Conservation (phyloP, 495 filamentous ascomycete genomes). For the Baudoinia panamericana region DNA sequence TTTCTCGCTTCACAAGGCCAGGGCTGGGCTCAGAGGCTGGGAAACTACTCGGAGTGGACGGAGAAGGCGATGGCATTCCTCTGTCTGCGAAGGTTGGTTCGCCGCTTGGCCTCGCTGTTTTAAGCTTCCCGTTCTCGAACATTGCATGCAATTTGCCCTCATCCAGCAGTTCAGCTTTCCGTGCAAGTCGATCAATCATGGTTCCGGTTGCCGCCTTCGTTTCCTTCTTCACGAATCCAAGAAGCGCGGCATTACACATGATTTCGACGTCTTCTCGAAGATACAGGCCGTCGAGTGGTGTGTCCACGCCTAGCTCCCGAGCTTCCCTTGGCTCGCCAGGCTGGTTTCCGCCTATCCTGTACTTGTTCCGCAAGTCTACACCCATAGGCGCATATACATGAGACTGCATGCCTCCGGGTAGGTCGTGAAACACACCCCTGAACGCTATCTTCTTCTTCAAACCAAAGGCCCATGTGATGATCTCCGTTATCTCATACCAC, state of each 20-base stretch:
- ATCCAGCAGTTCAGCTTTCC: constrained; percentile 29
- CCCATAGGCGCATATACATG: constrained; percentile 29
- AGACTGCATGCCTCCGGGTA: constrained; percentile 29
- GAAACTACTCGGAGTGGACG: not conserved
- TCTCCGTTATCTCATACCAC: constrained; percentile 30
- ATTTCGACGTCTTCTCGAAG: constrained; percentile 30
- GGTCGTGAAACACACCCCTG: constrained; percentile 29
- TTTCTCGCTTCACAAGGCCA: not conserved
- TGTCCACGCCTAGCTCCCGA: constrained; percentile 26
- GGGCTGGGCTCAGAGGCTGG: not conserved
- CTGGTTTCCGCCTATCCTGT: constrained; percentile 28
- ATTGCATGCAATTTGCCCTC: constrained; percentile 27
- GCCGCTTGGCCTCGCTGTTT: constrained; percentile 20
- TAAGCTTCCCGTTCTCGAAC: constrained; percentile 29
- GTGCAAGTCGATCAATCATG: constrained; percentile 25
- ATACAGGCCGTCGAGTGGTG: constrained; percentile 28
- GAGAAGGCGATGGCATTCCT: constrained; percentile 4
- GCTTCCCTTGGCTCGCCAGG: constrained; percentile 27
- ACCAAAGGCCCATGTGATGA: constrained; percentile 27
- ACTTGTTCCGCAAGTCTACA: constrained; percentile 28
- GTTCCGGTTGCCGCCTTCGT: constrained; percentile 24
- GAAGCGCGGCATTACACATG: constrained; percentile 24
- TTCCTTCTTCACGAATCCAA: constrained; percentile 29
- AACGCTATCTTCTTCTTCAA: constrained; percentile 29
- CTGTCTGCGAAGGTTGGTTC: constrained; percentile 8